These are phyloP conservation scores for Lolium rigidum DNA, from an alignment of 176 grass and related monocot genomes.

Conservation along the genomic window DNA sequence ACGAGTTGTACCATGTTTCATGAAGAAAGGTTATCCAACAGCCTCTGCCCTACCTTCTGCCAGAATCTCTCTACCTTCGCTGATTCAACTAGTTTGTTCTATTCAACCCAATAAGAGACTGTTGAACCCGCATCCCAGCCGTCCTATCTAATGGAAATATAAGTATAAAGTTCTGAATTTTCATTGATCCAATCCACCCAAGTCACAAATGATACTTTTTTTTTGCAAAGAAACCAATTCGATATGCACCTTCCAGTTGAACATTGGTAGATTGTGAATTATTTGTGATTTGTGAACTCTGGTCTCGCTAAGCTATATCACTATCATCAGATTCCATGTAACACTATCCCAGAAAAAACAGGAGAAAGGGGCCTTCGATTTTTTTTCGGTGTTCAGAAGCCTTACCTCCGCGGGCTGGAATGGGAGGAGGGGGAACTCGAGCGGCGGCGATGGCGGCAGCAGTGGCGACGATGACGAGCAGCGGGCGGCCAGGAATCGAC, in stretches of 20 bases:
- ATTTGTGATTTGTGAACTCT: background rate
- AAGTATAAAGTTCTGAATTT: background rate
- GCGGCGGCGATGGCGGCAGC: constrained; percentile 35
- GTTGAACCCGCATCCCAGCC: background rate
- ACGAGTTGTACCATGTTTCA: background rate
- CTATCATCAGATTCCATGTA: background rate
- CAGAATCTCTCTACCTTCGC: background rate
- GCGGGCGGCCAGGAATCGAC: constrained; percentile 22
- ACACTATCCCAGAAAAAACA: background rate
- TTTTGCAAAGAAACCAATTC: background rate
- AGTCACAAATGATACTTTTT: background rate
- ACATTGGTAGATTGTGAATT: background rate
- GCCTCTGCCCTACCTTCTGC: background rate
- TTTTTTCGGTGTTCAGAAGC: background rate
- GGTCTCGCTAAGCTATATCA: background rate
- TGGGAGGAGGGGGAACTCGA: constrained; percentile 86
- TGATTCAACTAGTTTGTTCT: constrained; percentile 13
- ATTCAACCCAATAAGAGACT: background rate
- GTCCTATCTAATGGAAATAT: background rate
- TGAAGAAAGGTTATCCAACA: background rate
- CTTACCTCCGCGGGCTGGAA: constrained; percentile 76
- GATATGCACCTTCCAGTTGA: background rate
- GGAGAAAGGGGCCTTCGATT: background rate
- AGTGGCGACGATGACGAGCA: constrained; percentile 36
- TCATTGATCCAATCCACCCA: background rate